Evolutionary conservation across 1,284 basidiomycete genomes (phyloP), one percentile per base, ranked within the genome.

Genomic region (Tilletia indica): DNA sequence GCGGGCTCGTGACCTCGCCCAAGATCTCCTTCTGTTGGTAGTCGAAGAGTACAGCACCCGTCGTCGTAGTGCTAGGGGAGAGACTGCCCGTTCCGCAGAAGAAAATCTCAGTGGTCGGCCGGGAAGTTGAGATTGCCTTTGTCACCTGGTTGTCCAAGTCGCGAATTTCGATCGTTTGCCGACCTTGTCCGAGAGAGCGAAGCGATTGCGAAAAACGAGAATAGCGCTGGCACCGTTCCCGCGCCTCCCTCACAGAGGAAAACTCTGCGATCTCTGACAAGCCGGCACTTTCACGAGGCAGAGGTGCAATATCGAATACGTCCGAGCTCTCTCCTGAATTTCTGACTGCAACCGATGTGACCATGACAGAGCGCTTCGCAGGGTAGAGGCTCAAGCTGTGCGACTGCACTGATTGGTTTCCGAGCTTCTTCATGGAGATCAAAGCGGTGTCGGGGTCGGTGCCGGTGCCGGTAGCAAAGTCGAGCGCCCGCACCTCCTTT

Each of bases 11-110:
- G 76, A 99, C 87, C 85, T 99, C 97, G 0, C 93, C 92, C 51
- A 98, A 88, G 11, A 91, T 90, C 87, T 96, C 97, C 85, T 96
- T 93, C 85, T 99, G 97, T 85, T 99, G 97, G 72, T 99, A 97
- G 84, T 99, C 97, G 80, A 94, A 99, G 45, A 99, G 88, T 21
- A 95, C 90, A 70, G 97, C 94, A 14, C 91, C 90, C 9, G 91
- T 89, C 12, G 93, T 88, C 0, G 94, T 93, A 0, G 94, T 93
- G 83, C 93, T 93, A 71, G 99, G 89, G 70, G 99, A 91, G 25
- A 99, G 88, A 80, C 92, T 93, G 2, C 93, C 94, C 0, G 97
- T 98, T 68, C 96, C 97, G 70, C 97, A 97, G 77, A 97, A 98
- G 87, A 99, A 99, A 82, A 99, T 94, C 83, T 99, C 97, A 84